phyloP scores from a whole-genome alignment of 805 yeast species.

The Wickerhamiella allomyrinae region DNA sequence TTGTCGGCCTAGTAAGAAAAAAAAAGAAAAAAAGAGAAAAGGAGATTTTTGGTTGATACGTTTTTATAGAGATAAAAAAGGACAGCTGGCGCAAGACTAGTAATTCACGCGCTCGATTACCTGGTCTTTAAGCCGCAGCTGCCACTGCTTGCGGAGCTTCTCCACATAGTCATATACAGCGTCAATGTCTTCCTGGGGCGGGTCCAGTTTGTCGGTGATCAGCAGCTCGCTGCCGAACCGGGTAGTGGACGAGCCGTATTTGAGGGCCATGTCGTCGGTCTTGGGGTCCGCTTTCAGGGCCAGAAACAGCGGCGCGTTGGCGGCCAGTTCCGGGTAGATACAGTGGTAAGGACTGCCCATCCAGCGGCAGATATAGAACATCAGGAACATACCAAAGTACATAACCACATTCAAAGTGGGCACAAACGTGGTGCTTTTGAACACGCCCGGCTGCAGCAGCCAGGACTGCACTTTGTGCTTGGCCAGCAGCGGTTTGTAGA shows the following conservation, averaged over 20 bases:
- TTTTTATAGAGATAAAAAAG: too few species aligned
- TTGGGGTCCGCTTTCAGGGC: slow-evolving; percentile 40
- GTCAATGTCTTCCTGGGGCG: slow-evolving; percentile 35
- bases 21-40: too few species aligned
- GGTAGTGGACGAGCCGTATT: slow-evolving; percentile 61
- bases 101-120: slow-evolving; percentile 33
- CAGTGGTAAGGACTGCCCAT: slow-evolving; percentile 83
- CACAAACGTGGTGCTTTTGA: slow-evolving; percentile 67
- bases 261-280: slow-evolving; percentile 34
- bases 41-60: too few species aligned
- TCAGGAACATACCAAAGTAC: slow-evolving; percentile 67
- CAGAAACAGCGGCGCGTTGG: slow-evolving; percentile 70
- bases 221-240: slow-evolving; percentile 53
- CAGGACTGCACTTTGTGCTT: slow-evolving; percentile 51
- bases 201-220: slow-evolving; percentile 25
- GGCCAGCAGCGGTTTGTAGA: slow-evolving; percentile 37
- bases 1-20: too few species aligned
- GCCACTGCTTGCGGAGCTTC: slow-evolving; percentile 51
- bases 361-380: slow-evolving; percentile 71
- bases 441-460: slow-evolving; percentile 87
- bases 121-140: slow-evolving; percentile 56
- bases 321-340: slow-evolving; percentile 77
- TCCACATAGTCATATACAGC: slow-evolving; percentile 57
- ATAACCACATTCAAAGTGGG: slow-evolving; percentile 65
- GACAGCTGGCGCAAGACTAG: too few species aligned